Base-by-base conservation (phyloP, 129 eudicot species). In the Helichrysum umbraculigerum region DNA sequence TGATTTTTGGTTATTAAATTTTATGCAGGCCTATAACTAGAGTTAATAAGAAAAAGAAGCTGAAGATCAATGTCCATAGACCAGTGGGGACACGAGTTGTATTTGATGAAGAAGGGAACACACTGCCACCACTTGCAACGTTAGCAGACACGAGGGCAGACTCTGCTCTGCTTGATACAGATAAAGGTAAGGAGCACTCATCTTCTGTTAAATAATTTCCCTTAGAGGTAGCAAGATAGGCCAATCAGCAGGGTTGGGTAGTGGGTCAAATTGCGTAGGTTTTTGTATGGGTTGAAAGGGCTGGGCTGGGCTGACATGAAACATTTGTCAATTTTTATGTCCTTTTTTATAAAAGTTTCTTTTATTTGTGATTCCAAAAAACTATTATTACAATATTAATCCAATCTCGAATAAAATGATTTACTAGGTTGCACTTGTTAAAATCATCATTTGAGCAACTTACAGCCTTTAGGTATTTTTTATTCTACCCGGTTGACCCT, bases 41-140 rank as follows among this genome's bases (percentile, higher is more conserved):
- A 52, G 75, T 89, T 76, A 67, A 47, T 61, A 93, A 93, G 87
- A 94, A 89, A 83, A 94, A 87, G 93, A 94, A 94, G 87, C 74
- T 94, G 83, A 94, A 94, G 83, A 94, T 94, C 72, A 94, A 91
- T 76, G 78, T 87, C 30, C 91, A 94, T 76, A 86, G 92, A 73
- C 98, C 98, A 60, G 84, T 88, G 52, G 98, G 98, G 50, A 85
- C 91, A 11, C 87, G 97, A 66, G 89, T 88, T 68, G 96, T 94
- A 56, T 91, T 91, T 83, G 97, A 94, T 73, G 98, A 94, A 50
- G 97, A 91, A 80, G 97, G 97, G 64, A 87, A 84, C 79, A 83
- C 93, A 2, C 76, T 86, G 58, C 88, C 96, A n/a, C 97, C 97
- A 12, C 96, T 94, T 72, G 97, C 96, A 34, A 79, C 61, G 60